Base-by-base conservation (phyloP, 139 green algal genomes). In the Marvania coccoides region DNA sequence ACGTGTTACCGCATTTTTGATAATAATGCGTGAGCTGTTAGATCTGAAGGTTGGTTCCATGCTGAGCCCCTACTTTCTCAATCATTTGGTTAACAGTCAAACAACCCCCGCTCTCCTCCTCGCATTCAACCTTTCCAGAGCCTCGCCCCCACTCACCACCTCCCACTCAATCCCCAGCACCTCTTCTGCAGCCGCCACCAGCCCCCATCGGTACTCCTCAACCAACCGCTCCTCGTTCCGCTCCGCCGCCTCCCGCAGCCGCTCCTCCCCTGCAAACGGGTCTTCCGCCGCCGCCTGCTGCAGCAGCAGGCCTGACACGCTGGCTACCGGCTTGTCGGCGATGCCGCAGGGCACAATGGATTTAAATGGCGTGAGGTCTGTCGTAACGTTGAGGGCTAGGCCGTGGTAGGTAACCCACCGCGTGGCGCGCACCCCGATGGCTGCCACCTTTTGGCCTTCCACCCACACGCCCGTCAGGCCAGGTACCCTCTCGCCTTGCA, bases 401-500 rank as follows among this genome's bases (percentile, higher is more conserved):
- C 87, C 87, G 63, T 95, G 87, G 63, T 90, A 95, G 2, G 85
- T 85, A 2, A 95, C 63, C 88, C 88, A 89, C 15, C 74, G 48
- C 10, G 61, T 62, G 1, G 81, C 88, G 0, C 88, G 56, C 29
- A 95, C 80, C 15, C 88, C 88, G 6, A 92, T 80, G 14, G 88
- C 88, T 3, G 85, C 88, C 39, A 95, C 55, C 72, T 95, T 94
- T 13, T 35, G 2, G 24, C 60, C 75, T 3, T 65, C 67, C 8
- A 81, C 72, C 87, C 87, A 95, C 7, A 93, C 87, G 3, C 87
- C 87, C 0, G 87, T 95, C 42, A 92, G 60, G 5, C 87, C 87
- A 0, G 75, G 13, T 1, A 86, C 48, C 15, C 87, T 71, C 30
- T 72, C 61, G 4, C 72, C 86, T 3, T 60, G 23, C 19, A 91